Evolutionary conservation across 306 rosid genomes (phyloP).

Genomic region (Pueraria montana): DNA sequence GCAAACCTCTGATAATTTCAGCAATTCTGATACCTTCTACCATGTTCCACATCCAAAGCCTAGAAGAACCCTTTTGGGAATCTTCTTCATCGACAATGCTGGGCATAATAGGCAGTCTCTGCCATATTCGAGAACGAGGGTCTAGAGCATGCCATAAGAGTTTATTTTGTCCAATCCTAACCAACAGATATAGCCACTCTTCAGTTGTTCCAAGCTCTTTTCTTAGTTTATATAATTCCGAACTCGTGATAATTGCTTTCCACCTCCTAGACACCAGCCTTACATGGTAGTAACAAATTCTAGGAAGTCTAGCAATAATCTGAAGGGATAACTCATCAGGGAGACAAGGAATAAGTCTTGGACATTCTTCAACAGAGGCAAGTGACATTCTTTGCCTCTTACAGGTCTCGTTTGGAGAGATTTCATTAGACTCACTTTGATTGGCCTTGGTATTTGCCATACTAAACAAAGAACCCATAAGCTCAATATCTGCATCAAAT

Average conservation of each 20-base stretch:
- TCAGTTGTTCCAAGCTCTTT: constrained; percentile 78
- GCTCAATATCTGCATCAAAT: constrained; percentile 41
- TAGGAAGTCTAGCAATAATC: constrained; percentile 82
- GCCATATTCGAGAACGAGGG: constrained; percentile 75
- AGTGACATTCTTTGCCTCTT: constrained; percentile 75
- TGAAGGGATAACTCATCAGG: constrained; percentile 88
- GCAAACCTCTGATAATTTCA: constrained; percentile 69
- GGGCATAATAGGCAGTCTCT: constrained; percentile 80
- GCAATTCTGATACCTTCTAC: constrained; percentile 71
- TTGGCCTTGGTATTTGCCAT: constrained; percentile 53
- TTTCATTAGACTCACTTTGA: constrained; percentile 47
- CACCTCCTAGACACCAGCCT: constrained; percentile 77
- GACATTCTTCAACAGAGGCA: constrained; percentile 58
- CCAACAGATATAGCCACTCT: constrained; percentile 84
- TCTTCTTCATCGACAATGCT: constrained; percentile 57
- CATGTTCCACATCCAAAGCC: constrained; percentile 74
- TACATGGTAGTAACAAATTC: constrained; percentile 62
- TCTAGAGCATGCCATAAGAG: constrained; percentile 81
- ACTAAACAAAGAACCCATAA: constrained; percentile 81
- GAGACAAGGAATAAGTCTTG: constrained; percentile 75
- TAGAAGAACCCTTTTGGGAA: constrained; percentile 57
- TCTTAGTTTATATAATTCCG: constrained; percentile 69
- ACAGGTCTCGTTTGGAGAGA: constrained; percentile 53
- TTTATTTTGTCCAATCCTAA: constrained; percentile 65
- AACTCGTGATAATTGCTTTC: constrained; percentile 66